phyloP scores from a whole-genome alignment of 805 yeast species.

The Scheffersomyces stipitis region DNA sequence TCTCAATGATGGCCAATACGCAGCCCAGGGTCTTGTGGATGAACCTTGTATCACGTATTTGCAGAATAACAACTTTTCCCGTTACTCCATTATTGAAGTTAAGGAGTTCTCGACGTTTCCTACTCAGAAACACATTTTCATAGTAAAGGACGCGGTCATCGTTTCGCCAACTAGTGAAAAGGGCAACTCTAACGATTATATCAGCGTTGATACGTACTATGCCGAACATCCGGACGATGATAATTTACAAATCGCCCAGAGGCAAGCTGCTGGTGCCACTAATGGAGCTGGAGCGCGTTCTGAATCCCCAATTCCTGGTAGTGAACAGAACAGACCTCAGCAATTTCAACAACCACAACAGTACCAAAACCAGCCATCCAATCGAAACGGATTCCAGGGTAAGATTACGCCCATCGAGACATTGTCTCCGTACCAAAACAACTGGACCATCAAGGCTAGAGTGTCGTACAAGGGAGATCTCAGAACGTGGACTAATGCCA shows the following conservation, averaged over 20 bases:
- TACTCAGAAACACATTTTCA: constrained; percentile 47
- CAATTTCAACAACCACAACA: constrained; percentile 1
- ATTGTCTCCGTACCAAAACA: constrained; percentile 85
- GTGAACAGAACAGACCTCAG: not conserved
- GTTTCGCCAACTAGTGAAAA: constrained; percentile 37
- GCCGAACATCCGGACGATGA: constrained; percentile 59
- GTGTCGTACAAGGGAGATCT: constrained; percentile 85
- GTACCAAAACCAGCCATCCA: constrained; percentile 7
- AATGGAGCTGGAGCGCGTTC: constrained; percentile 4
- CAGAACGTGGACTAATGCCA: constrained; percentile 81
- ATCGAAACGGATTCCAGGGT: constrained; percentile 5
- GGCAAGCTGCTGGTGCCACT: constrained; percentile 5
- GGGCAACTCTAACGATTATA: constrained; percentile 33
- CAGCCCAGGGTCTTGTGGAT: constrained; percentile 38
- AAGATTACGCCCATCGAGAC: constrained; percentile 76
- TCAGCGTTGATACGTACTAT: constrained; percentile 57
- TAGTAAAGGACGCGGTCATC: constrained; percentile 48
- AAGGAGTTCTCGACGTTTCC: constrained; percentile 45
- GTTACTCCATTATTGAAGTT: constrained; percentile 42
- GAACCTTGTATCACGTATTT: constrained; percentile 43
- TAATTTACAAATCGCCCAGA: constrained; percentile 19
- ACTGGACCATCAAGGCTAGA: constrained; percentile 93
- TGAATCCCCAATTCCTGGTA: constrained; percentile 5
- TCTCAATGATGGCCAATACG: constrained; percentile 38
- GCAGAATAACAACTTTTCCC: constrained; percentile 44